These are phyloP conservation scores for Tetracladium marchalianum DNA, from an alignment of 495 filamentous ascomycete species.

Conservation along the genomic window DNA sequence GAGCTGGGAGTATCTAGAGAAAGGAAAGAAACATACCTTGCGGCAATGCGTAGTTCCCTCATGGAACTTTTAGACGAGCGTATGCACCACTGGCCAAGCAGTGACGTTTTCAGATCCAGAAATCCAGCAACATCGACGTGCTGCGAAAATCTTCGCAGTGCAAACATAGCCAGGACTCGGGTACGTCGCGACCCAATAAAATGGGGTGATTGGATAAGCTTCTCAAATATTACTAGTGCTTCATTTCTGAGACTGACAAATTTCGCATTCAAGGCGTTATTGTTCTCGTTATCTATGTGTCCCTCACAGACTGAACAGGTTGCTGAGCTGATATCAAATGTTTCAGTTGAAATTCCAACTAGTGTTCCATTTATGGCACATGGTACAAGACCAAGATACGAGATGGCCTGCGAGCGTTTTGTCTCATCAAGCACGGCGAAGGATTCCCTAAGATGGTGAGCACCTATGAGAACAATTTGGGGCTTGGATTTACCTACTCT, in stretches of 20 bases:
- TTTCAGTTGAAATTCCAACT: conserved; percentile 13
- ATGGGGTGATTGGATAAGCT: conserved; percentile 43
- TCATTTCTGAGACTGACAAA: conserved; percentile 26
- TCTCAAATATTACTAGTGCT: conserved; percentile 42
- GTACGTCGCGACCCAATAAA: conserved; percentile 50
- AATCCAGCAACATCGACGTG: conserved; percentile 48
- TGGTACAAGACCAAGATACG: conserved; percentile 30
- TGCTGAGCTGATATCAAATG: conserved; percentile 13
- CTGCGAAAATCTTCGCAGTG: conserved; percentile 53
- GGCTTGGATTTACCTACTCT: conserved; percentile 9
- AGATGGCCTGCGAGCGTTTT: conserved; percentile 24
- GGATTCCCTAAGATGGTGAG: neutral
- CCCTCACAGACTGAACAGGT: conserved; percentile 27
- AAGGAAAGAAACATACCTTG: conserved; percentile 33
- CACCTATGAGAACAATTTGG: conserved; percentile 8
- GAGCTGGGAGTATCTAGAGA: conserved; percentile 16
- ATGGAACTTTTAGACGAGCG: conserved; percentile 70
- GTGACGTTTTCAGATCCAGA: conserved; percentile 55
- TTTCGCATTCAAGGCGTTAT: conserved; percentile 8
- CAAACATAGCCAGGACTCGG: conserved; percentile 63
- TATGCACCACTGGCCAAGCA: conserved; percentile 69
- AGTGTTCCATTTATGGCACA: conserved; percentile 32
- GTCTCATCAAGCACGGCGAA: conserved; percentile 12
- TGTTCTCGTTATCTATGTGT: neutral
- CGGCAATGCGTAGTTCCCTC: conserved; percentile 76